These are phyloP conservation scores for Candida nitratophila DNA, from an alignment of 805 yeast genomes.

Conservation along the genomic window DNA sequence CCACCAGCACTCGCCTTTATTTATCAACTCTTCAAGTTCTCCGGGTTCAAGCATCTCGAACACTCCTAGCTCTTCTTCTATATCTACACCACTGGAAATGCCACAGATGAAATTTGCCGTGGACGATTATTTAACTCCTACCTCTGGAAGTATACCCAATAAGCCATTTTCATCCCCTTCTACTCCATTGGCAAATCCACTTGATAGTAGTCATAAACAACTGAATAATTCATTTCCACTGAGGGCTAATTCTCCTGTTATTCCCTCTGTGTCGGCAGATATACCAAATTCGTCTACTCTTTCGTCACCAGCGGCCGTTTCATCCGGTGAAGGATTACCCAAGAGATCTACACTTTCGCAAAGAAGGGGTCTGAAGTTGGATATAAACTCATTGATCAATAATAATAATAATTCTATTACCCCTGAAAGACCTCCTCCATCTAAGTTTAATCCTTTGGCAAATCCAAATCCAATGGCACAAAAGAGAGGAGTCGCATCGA, in stretches of 20 bases:
- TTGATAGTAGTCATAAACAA: not conserved
- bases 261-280: not conserved
- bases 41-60: not conserved
- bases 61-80: not conserved
- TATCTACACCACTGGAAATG: not conserved
- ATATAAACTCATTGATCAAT: constrained; percentile 20
- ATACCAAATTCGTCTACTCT: constrained; percentile 1
- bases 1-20: no score
- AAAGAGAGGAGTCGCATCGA: not conserved
- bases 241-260: not conserved
- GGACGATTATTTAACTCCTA: no score
- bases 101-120: not conserved
- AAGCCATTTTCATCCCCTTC: constrained; percentile 1
- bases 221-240: not conserved
- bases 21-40: not conserved
- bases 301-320: constrained; percentile 4
- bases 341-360: constrained; percentile 43
- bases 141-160: no score
- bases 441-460: not conserved
- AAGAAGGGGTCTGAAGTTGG: constrained; percentile 47
- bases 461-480: not conserved
- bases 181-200: constrained; percentile 6
- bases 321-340: constrained; percentile 9
- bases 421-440: not conserved
- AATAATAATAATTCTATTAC: not conserved